Evolutionary conservation across 2,329 filamentous ascomycete species (phyloP).

Genomic region (Neonectria sp.): DNA sequence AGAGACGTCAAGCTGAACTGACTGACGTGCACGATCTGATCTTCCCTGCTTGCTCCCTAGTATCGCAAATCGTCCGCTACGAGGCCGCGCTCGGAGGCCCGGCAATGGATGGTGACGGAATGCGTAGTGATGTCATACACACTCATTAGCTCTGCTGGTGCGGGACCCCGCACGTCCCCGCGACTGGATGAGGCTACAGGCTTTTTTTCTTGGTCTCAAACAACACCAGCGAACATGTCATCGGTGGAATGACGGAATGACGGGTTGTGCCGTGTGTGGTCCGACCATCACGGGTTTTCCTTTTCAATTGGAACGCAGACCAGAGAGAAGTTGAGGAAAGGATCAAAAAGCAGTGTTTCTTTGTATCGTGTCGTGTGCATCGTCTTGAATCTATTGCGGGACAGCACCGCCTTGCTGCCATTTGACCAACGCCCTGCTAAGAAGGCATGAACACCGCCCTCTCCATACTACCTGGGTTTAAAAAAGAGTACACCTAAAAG

Average conservation of each 20-base stretch:
- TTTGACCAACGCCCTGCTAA: constrained; percentile 19
- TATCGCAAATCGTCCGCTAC: constrained; percentile 18
- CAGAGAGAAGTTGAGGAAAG: background rate
- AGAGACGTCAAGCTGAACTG: constrained; percentile 29
- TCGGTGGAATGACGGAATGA: constrained; percentile 27
- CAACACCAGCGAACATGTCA: constrained; percentile 17
- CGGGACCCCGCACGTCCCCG: constrained; percentile 40
- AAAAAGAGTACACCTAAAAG: background rate
- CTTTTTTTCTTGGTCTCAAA: constrained; percentile 7
- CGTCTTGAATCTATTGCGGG: background rate
- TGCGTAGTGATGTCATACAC: constrained; percentile 55
- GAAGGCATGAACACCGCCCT: constrained; percentile 5
- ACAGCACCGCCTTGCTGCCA: background rate
- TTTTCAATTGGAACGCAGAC: background rate
- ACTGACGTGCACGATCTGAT: constrained; percentile 45
- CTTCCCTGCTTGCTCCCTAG: constrained; percentile 42
- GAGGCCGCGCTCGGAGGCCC: constrained; percentile 15
- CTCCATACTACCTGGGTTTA: background rate
- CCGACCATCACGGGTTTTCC: background rate
- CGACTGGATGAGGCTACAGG: constrained; percentile 25
- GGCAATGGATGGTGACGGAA: constrained; percentile 45
- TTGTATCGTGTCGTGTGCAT: constrained; percentile 3
- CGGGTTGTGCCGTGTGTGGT: constrained; percentile 14
- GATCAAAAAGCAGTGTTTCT: background rate
- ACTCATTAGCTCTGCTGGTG: constrained; percentile 30